phyloP scores from a whole-genome alignment of 1,284 basidiomycete genomes.

The Hortiboletus rubellus region DNA sequence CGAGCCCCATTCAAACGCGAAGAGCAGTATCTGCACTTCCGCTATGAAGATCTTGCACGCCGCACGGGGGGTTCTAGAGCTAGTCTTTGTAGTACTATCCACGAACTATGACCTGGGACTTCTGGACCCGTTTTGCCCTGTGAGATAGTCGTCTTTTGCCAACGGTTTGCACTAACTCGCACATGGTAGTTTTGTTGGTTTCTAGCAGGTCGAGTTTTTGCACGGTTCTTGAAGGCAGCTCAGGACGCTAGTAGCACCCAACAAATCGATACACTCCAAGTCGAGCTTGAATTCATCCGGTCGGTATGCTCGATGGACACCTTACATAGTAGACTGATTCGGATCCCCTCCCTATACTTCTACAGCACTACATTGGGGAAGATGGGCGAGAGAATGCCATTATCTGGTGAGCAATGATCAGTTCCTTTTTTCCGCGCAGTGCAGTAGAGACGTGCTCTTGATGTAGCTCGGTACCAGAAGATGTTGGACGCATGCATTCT shows the following conservation, averaged over 20 bases:
- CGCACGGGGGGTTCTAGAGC: constrained; percentile 62
- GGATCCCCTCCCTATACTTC: neutral
- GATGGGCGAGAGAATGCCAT: constrained; percentile 63
- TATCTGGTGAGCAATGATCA: constrained; percentile 46
- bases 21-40: constrained; percentile 58
- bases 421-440: neutral
- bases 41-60: constrained; percentile 65
- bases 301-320: constrained; percentile 36
- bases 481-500: constrained; percentile 53
- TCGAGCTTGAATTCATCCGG: constrained; percentile 67
- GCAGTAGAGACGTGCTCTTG: constrained; percentile 1
- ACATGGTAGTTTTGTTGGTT: constrained; percentile 66
- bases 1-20: constrained; percentile 67
- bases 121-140: constrained; percentile 6
- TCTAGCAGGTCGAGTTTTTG: constrained; percentile 60
- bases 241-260: constrained; percentile 52
- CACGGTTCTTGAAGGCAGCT: constrained; percentile 61
- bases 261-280: constrained; percentile 53
- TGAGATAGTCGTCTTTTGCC: neutral
- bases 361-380: constrained; percentile 56
- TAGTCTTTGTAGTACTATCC: constrained; percentile 64
- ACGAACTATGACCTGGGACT: constrained; percentile 54
- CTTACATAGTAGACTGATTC: neutral
- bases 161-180: neutral
- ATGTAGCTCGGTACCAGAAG: constrained; percentile 55